Conservation (phyloP, 2,329 filamentous ascomycete species). For the Claviceps cyperi region DNA sequence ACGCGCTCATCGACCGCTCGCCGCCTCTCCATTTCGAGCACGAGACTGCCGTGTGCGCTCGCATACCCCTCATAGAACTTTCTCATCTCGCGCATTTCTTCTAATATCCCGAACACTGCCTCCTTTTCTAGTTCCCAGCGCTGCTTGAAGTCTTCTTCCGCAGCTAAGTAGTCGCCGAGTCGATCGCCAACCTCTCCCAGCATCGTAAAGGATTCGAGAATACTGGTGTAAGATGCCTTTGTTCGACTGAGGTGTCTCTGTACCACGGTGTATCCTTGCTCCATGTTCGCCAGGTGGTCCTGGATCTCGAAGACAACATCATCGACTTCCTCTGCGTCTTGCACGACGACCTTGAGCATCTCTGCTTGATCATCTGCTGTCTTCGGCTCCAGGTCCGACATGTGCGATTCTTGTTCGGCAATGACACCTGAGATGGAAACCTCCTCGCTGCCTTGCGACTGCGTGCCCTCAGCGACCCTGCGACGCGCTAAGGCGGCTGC, state of each 20-base stretch:
- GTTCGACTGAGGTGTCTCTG: slow-evolving; percentile 43
- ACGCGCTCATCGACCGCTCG: slow-evolving; percentile 60
- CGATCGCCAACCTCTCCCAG: slow-evolving; percentile 54
- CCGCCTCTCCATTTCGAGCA: slow-evolving; percentile 71
- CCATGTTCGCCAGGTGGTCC: slow-evolving; percentile 64
- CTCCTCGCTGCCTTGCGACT: slow-evolving; percentile 28
- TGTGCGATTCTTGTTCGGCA: slow-evolving; percentile 37
- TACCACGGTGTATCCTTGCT: slow-evolving; percentile 51
- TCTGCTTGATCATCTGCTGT: slow-evolving; percentile 63
- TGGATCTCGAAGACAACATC: slow-evolving; percentile 57
- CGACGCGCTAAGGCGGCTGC: slow-evolving; percentile 54
- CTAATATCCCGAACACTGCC: slow-evolving; percentile 51
- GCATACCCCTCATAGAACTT: slow-evolving; percentile 82
- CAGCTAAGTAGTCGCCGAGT: slow-evolving; percentile 49
- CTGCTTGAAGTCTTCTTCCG: slow-evolving; percentile 47
- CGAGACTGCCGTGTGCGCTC: slow-evolving; percentile 67
- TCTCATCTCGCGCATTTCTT: slow-evolving; percentile 62
- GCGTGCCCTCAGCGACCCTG: slow-evolving; percentile 50
- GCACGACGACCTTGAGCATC: slow-evolving; percentile 67
- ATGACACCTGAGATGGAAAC: slow-evolving; percentile 55
- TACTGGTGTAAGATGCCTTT: slow-evolving; percentile 36
- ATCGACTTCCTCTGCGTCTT: slow-evolving; percentile 54
- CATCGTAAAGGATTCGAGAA: slow-evolving; percentile 47
- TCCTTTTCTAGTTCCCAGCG: slow-evolving; percentile 64
- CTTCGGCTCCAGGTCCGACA: slow-evolving; percentile 49